Evolutionary conservation across 306 rosid genomes (phyloP), one percentile per base, ranked within the genome.

Genomic region (Herpetospermum pedunculosum): DNA sequence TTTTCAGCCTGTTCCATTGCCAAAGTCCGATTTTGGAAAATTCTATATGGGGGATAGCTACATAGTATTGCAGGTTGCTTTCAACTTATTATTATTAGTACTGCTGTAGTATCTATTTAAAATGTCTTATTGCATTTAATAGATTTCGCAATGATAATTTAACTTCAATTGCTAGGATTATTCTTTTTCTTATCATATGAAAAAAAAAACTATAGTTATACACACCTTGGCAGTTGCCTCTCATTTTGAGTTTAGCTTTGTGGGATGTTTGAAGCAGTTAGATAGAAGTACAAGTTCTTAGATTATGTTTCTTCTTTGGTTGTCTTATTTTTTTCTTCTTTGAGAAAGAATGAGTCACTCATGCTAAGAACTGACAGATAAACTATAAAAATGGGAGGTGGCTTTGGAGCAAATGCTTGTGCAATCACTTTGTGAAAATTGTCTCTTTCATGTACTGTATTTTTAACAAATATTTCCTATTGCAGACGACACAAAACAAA

Each of bases 401-500:
- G 28, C n/a, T 68, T 35, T 23, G 54, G 15, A 44, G 57, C 5
- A 37, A 64, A 64, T 62, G 21, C 21, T 43, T 43, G 14, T 68
- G 53, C 54, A 5, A 68, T 25, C 21, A 15, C 54, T 15, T 43
- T 68, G 6, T 74, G 21, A 40, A 11, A 40, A 9, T 21, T 3
- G 18, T 55, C 41, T 40, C 37, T 58, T 41, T 54, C 4, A 25
- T 55, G 60, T 76, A 75, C 6, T 57, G n/a, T 16, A 16, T 58
- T 12, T 32, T 41, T 70, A 44, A 70, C 28, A 44, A 25, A 18
- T 29, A 43, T 70, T 70, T 26, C 40, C 37, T 70, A 26, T 25
- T 88, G 83, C 83, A 95, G 97, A 89, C 96, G 64, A 64, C 92
- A 60, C 97, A 89, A 82, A 88, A 84, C 83, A 95, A 81, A 87